Evolutionary conservation across 495 filamentous ascomycete species (phyloP), one percentile per base, ranked within the genome.

Genomic region (Pseudomonodictys pantanalensis): DNA sequence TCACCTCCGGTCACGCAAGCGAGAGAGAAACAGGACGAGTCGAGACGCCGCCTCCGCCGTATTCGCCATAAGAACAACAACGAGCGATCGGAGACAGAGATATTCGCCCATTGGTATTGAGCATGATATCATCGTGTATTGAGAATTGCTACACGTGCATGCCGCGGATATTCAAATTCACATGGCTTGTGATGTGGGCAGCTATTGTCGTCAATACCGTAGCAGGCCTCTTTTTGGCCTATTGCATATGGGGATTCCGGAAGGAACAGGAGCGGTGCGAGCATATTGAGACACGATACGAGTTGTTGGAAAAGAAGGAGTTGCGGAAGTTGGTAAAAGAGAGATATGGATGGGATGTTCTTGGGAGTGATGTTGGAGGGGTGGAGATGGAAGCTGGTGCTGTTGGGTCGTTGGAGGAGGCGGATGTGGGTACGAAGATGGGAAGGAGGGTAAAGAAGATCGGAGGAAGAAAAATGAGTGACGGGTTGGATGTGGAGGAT

Each of bases 31-130:
- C 29, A 9, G 5, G 23, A 12, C 12, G 49, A 12, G 5, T 18
- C 24, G 58, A 48, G 41, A 61, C 58, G 15, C 58, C 50, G 29
- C 58, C 58, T n/a, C 58, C 58, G 30, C 58, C 58, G 10, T 61
- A 61, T 42, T 11, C 26, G n/a, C 58, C 50, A 10, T 61, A 41
- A 52, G 22, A 8, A 49, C 46, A n/a, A 9, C 8, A 26, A 12
- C 10, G 6, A 29, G 46, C 9, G 10, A 25, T 29, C 41, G 41
- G 22, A 20, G 7, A 7, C 5, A 9, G 9, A 7, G 24, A 29
- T 49, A 10, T 29, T 5, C 18, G 7, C 18, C 18, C 9, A 9
- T 6, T 28, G 18, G 10, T 9, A 11, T 30, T 25, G 6, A 24
- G 18, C 7, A 18, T 10, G 12, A 30, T 11, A 23, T 10, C 18